These are phyloP conservation scores for Citrullus mucosospermus DNA, from an alignment of 306 rosid genomes.

Conservation along the genomic window DNA sequence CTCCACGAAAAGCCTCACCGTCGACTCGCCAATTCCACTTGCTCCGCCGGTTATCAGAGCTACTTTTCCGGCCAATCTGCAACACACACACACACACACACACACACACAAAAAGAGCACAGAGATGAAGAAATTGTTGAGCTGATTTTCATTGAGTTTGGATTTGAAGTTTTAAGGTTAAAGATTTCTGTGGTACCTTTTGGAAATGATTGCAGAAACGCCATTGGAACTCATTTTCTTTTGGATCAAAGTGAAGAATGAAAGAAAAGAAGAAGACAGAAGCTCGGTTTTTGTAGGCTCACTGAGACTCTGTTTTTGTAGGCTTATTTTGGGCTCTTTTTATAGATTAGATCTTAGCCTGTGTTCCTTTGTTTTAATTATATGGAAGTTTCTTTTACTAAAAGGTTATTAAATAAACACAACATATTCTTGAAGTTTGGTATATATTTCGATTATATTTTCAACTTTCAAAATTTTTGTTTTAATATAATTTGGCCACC, in stretches of 20 bases:
- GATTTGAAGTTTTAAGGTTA: background rate
- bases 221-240: background rate
- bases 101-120: no score
- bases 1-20: constrained; percentile 27
- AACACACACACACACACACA: background rate
- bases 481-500: no score
- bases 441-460: no score
- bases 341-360: background rate
- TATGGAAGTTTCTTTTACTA: background rate
- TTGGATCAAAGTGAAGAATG: background rate
- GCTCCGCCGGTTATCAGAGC: constrained; percentile 47
- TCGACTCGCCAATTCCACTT: constrained; percentile 39
- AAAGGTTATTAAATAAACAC: no score
- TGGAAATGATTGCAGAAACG: background rate
- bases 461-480: no score
- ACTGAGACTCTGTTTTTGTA: background rate
- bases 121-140: background rate
- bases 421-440: no score
- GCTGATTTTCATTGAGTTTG: background rate
- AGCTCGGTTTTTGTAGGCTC: background rate
- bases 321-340: background rate
- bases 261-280: background rate
- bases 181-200: background rate
- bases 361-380: background rate
- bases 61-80: constrained; percentile 53